A percentile compares a stretch with the other conserved stretches of the same genome.
Conservation (phyloP, 495 filamentous ascomycete species). For the Neurospora sublineolata region DNA sequence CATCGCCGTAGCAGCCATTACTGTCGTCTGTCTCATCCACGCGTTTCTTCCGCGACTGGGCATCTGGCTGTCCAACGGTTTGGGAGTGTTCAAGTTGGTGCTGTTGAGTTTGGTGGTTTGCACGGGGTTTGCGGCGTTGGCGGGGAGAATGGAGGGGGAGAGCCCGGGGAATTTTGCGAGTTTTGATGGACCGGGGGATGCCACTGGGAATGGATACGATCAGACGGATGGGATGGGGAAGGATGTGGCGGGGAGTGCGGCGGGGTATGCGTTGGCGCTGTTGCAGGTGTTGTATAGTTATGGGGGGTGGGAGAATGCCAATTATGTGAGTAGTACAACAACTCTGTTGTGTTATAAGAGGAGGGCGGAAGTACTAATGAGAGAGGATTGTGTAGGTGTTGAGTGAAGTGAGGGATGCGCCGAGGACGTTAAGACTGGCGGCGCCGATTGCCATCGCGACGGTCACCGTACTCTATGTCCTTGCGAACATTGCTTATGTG, state of each 20-base stretch:
- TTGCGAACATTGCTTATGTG: slow-evolving; percentile 44
- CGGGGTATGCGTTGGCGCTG: slow-evolving; percentile 43
- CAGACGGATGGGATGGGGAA: not conserved
- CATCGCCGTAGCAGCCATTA: slow-evolving; percentile 29
- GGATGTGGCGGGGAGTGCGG: slow-evolving; percentile 6
- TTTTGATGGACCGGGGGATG: slow-evolving; percentile 29
- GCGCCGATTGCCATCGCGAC: slow-evolving; percentile 44
- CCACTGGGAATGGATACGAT: not conserved
- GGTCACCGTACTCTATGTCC: slow-evolving; percentile 48
- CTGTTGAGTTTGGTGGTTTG: slow-evolving; percentile 50
- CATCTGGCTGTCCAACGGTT: slow-evolving; percentile 47
- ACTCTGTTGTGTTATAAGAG: not conserved
- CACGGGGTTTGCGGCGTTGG: slow-evolving; percentile 39
- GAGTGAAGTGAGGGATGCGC: slow-evolving; percentile 47
- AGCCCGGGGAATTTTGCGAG: slow-evolving; percentile 32
- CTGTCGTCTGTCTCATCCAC: slow-evolving; percentile 49
- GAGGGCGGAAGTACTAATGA: not conserved
- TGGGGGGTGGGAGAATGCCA: slow-evolving; percentile 51
- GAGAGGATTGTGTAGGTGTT: slow-evolving; percentile 15
- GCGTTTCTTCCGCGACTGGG: slow-evolving; percentile 48
- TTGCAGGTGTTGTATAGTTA: slow-evolving; percentile 53
- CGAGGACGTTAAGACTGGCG: slow-evolving; percentile 45
- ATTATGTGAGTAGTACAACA: slow-evolving; percentile 27
- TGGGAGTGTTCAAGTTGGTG: slow-evolving; percentile 53
- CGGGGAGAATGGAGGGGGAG: slow-evolving; percentile 7